Base-by-base conservation (phyloP, 2,329 filamentous ascomycete genomes). In the Paraphaeosphaeria minitans region DNA sequence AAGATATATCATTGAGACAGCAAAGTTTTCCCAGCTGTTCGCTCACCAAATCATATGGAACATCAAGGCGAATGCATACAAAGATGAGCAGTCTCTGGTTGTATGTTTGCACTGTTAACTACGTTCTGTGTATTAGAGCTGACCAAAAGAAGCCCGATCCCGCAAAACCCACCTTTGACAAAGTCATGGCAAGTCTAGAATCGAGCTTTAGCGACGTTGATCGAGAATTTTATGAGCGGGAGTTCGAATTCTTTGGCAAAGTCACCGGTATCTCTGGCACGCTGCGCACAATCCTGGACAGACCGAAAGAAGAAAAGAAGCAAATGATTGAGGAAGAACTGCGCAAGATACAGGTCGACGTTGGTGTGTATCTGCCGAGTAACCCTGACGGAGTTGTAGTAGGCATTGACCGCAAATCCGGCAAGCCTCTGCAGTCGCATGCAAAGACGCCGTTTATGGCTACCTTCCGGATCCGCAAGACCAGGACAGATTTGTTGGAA, bases 21-120 rank as follows among this genome's bases (percentile, higher is more conserved):
- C 93, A 1, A 94, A 96, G 69, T 93, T 97, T 72, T 98, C 95
- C n/a, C 95, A 98, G 76, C 81, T 98, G 9, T 99, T 99, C 77
- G 94, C 96, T 2, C 96, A 99, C 76, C 95, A 99, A 71, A 98
- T 99, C 66, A 99, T 99, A 73, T 99, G 96, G 95, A 99, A 99
- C 75, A 99, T 99, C 90, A 99, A 98, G 76, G 95, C 95, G 33
- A 99, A 99, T 76, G 91, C 93, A 1, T 99, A 91, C 83, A 99
- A 97, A 76, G 96, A 99, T 65, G 94, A 99, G 69, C 92, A 97
- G 66, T 93, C 90, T 14, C 87, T 90, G 68, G 86, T 96, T 63
- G 89, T 91, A 81, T 82, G 87, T 78, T 19, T 4, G n/a, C 16
- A 3, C 22, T 19, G 10, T 21, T 37, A 14, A 35, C 16, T 21